Evolutionary conservation across 495 filamentous ascomycete genomes (phyloP), one percentile per base, ranked within the genome.

Genomic region (Cercophora scortea): DNA sequence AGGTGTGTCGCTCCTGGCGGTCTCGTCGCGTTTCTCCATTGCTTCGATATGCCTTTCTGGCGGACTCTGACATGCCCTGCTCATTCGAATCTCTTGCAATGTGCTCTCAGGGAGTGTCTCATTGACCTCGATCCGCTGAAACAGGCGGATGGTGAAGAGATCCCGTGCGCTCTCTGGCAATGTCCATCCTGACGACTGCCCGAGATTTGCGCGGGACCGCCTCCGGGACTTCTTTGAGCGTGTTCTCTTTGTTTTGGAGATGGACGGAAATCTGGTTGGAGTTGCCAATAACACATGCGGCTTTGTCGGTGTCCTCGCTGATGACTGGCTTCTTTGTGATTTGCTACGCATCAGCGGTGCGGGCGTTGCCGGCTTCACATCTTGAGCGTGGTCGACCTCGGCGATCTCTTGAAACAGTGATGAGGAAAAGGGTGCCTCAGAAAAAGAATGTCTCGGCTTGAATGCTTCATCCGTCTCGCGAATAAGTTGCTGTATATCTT

Each of bases 51-150:
- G 48, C 39, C 47, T 50, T 19, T 50, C 52, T 50, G 45, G 59
- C 8, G 54, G 54, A 13, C 49, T 41, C 25, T 43, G 46, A 34
- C 44, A 67, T 52, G 66, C 60, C 44, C 69, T 55, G 53, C 65
- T 68, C 57, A 63, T 58, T 15, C 62, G 62, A 6, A 76, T 68
- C 48, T 75, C 70, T 25, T 62, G 59, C 40, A 73, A 63, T 11
- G 68, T 74, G 53, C 64, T 67, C 52, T 67, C 62, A 33, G 66
- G 62, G 8, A 79, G 69, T 72, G 78, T 77, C 62, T 80, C 76
- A 47, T 80, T 74, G 8, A 63, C 76, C 51, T 79, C 74, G 19
- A 73, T 62, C 17, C 65, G 64, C 42, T 70, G 61, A 50, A 80
- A 78, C 16, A 69, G 59, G 25, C 59, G 60, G n/a, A 70, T 69